A percentile compares a stretch with the other conserved stretches of the same genome.
phyloP scores from a whole-genome alignment of 768 basidiomycete species.

The Ramaria rubella region DNA sequence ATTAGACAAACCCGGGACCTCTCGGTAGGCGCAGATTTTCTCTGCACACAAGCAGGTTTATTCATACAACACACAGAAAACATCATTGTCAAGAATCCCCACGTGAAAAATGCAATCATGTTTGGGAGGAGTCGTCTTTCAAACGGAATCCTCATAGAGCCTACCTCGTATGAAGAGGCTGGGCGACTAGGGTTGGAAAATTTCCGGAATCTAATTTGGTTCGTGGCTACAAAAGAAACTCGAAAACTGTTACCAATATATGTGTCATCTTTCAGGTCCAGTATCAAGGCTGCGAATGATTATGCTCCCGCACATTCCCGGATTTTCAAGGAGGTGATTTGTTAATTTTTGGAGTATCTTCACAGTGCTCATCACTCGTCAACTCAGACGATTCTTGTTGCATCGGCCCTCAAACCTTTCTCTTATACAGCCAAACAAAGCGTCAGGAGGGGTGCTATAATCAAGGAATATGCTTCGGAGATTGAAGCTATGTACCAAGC shows the following conservation, averaged over 20 bases:
- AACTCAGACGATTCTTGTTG: slow-evolving; percentile 37
- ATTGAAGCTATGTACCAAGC: slow-evolving; percentile 35
- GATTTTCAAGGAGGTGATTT: slow-evolving; percentile 43
- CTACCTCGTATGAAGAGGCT: slow-evolving; percentile 6
- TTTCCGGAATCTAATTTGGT: slow-evolving; percentile 8
- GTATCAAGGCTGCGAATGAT: slow-evolving; percentile 1
- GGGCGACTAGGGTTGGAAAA: neutral
- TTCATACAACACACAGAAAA: slow-evolving; percentile 20
- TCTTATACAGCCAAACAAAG: slow-evolving; percentile 37
- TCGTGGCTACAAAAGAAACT: neutral
- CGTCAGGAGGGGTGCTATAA: slow-evolving; percentile 30
- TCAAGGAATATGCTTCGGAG: slow-evolving; percentile 35
- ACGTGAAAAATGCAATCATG: slow-evolving; percentile 29
- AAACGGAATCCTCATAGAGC: slow-evolving; percentile 34
- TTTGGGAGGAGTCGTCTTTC: slow-evolving; percentile 38
- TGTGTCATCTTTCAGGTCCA: neutral
- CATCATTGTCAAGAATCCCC: slow-evolving; percentile 29
- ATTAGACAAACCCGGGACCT: slow-evolving; percentile 26
- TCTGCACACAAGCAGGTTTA: neutral
- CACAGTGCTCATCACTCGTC: neutral
- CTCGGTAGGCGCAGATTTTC: slow-evolving; percentile 15
- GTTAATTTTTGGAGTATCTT: neutral
- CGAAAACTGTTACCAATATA: neutral
- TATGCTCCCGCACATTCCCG: slow-evolving; percentile 38
- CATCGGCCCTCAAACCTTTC: slow-evolving; percentile 35